Evolutionary conservation across 768 basidiomycete species (phyloP).

Genomic region (Boletus barrowsii): DNA sequence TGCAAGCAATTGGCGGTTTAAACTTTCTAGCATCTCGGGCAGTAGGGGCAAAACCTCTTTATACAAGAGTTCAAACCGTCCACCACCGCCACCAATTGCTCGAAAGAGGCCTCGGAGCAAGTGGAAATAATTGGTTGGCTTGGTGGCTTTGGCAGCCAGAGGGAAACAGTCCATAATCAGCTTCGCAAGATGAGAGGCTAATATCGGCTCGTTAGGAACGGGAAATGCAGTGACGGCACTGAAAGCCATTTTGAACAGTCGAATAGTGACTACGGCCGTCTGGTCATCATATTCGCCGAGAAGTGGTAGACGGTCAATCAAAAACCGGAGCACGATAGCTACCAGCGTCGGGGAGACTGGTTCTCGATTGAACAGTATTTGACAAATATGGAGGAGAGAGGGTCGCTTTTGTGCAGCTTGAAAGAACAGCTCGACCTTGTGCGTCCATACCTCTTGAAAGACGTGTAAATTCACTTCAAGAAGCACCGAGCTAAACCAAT

Average conservation of each 20-base stretch:
- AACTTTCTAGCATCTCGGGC: conserved; percentile 94
- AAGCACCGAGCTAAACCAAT: conserved; percentile 73
- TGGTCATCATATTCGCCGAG: conserved; percentile 85
- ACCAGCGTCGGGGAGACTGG: conserved; percentile 75
- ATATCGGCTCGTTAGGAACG: conserved; percentile 77
- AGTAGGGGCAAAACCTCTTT: conserved; percentile 94
- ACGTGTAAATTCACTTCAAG: conserved; percentile 85
- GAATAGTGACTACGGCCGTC: conserved; percentile 79
- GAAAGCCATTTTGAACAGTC: conserved; percentile 95
- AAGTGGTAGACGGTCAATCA: conserved; percentile 75
- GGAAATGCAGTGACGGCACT: conserved; percentile 76
- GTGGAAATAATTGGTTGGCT: conserved; percentile 90
- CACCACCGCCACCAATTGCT: conserved; percentile 87
- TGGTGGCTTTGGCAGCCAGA: conserved; percentile 84
- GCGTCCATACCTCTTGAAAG: conserved; percentile 95
- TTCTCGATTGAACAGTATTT: conserved; percentile 78
- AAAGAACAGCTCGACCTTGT: conserved; percentile 89
- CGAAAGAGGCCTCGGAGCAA: conserved; percentile 90
- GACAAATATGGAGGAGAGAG: conserved; percentile 78
- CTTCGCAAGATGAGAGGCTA: conserved; percentile 90
- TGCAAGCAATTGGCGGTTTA: conserved; percentile 85
- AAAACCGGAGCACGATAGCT: conserved; percentile 83
- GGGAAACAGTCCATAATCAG: conserved; percentile 96
- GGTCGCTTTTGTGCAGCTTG: conserved; percentile 73
- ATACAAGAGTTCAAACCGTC: conserved; percentile 90